Evolutionary conservation across 352 stramenopile genomes (phyloP), one percentile per base, ranked within the genome.

Genomic region (Elongisporangium prolatum): DNA sequence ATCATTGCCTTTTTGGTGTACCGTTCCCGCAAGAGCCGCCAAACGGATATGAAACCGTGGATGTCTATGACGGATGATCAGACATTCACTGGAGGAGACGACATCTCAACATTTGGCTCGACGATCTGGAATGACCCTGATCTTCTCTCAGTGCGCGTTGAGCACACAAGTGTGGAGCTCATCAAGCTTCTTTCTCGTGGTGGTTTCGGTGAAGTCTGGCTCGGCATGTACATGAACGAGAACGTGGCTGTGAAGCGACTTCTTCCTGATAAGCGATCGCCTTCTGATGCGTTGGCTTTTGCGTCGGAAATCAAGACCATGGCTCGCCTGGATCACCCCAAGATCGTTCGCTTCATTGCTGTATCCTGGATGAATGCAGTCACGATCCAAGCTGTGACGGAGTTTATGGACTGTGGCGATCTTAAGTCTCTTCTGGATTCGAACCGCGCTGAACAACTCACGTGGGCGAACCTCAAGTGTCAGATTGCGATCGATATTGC

Each of bases 371-470:
- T 71, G 34, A 86, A 80, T 47, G 68, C 74, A 16, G 48, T 81
- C 56, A 74, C 77, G 0, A 86, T 91, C 38, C 74, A 86, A 56
- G 74, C 73, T 10, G 65, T 91, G 48, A 88, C 71, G 0, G 81
- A 89, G 51, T 91, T 84, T 40, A 87, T 89, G 76, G 77, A 91
- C 61, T 80, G 75, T 24, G 81, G 81, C 14, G 76, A 91, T 38
- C 59, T 91, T 10, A 74, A 74, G 28, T 74, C 69, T 56, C 56
- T 84, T 14, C 59, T 91, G 2, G 67, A 79, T 49, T 84, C 68
- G n/a, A 70, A 34, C 9, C 60, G 66, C 47, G 65, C 69, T 3
- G 63, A 55, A 16, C 74, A 69, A 34, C 59, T 89, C 21, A 82
- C 76, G 20, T 89, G 78, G 78, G 66, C 67, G 11, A 77, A 86